Conservation (phyloP, 1,284 basidiomycete species). For the Lentinula novae-zelandiae region DNA sequence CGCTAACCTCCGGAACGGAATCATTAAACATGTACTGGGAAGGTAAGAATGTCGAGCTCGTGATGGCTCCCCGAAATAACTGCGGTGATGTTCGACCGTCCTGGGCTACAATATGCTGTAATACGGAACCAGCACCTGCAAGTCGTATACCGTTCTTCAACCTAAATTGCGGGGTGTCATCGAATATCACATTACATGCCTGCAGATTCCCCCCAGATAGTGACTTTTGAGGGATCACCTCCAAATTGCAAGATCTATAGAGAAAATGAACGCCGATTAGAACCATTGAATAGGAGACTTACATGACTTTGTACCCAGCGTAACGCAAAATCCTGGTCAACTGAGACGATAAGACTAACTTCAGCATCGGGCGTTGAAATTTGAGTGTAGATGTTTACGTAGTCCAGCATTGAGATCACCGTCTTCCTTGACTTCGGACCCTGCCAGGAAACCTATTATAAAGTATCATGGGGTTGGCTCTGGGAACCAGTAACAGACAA, state of each 20-base stretch:
- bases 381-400: constrained; percentile 15
- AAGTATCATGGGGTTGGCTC: not conserved
- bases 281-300: not conserved
- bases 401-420: constrained; percentile 27
- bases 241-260: constrained; percentile 24
- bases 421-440: constrained; percentile 22
- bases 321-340: constrained; percentile 29
- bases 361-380: not conserved
- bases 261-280: not conserved
- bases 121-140: constrained; percentile 18
- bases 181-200: constrained; percentile 12
- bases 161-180: not conserved
- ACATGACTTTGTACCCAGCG: constrained; percentile 30
- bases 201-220: constrained; percentile 30
- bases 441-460: constrained; percentile 24
- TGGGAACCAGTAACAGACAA: not conserved
- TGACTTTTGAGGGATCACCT: constrained; percentile 28
- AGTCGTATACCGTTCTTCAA: not conserved
- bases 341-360: not conserved
- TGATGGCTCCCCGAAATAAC: constrained; percentile 40
- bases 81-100: constrained; percentile 34
- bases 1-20: constrained; percentile 36
- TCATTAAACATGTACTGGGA: constrained; percentile 44
- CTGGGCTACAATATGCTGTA: constrained; percentile 23
- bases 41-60: constrained; percentile 41